Evolutionary conservation across 257 asterid species (phyloP), one percentile per base, ranked within the genome.

Genomic region (Cordia subcordata): DNA sequence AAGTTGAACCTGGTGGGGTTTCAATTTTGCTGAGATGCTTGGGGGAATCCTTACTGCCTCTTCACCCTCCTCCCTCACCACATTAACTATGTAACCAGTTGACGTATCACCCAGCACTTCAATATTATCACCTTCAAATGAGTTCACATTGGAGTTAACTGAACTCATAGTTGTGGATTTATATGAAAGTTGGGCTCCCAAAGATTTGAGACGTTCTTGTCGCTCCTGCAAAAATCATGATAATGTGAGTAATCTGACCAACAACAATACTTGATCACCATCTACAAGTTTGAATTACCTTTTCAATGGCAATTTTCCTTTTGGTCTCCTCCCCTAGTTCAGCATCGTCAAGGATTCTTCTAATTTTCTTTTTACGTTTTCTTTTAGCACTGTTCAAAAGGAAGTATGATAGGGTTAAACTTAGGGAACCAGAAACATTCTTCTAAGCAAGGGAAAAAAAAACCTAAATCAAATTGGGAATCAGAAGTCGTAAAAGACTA

Each of bases 261-360:
- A 52, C 0, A 27, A 52, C 22, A 38, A 20, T 40, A 45, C 10
- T n/a, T 15, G 15, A 49, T 16, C 35, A 35, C 63, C 35, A 14
- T 46, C 13, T 18, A 46, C 11, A 44, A 21, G 12, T 32, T 52
- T 35, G 19, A 32, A 59, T 42, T 60, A 74, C 99, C 87, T 86
- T 92, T 79, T 92, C 99, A 57, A 92, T 92, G 47, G 99, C 99
- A 84, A 92, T 92, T 82, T 92, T 92, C 78, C 74, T 88, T 84
- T 76, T 82, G 11, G 99, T 92, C 77, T 92, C 99, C 79, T 92
- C 99, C 27, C 99, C 99, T 70, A 92, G 67, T 63, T 92, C 99
- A 62, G 99, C 60, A 64, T 92, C 99, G 74, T 92, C 99, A 60
- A 92, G 88, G 71, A 92, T 92, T 77, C 97, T 86, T 42, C 99